Evolutionary conservation across 2,329 filamentous ascomycete species (phyloP).

Genomic region (Calonectria pseudoreteaudii): DNA sequence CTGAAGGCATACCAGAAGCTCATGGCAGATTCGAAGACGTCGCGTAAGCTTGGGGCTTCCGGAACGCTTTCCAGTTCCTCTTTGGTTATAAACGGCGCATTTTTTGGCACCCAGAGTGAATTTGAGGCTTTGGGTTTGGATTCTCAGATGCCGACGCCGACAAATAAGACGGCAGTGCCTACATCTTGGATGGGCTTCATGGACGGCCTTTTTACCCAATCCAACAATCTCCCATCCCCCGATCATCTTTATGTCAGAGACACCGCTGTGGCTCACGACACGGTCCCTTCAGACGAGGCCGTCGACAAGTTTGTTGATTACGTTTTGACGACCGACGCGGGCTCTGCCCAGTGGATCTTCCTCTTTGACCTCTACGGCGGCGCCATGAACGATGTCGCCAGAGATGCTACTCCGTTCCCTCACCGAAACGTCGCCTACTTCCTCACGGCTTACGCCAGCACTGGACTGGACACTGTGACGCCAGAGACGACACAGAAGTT

Average conservation of each 20-base stretch:
- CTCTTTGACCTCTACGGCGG: slow-evolving; percentile 9
- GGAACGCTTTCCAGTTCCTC: background rate
- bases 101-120: background rate
- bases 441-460: background rate
- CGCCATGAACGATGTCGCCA: background rate
- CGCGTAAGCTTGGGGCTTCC: background rate
- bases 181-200: background rate
- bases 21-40: background rate
- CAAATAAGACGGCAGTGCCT: background rate
- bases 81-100: background rate
- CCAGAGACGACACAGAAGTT: background rate
- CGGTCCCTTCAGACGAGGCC: background rate
- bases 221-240: background rate
- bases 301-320: background rate
- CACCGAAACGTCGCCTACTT: slow-evolving; percentile 3
- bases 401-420: background rate
- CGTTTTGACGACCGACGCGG: background rate
- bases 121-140: background rate
- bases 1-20: slow-evolving; percentile 1
- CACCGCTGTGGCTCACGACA: background rate
- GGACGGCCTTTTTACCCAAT: background rate
- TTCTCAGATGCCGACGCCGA: background rate
- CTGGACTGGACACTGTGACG: background rate
- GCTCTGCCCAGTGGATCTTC: background rate
- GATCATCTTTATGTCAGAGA: background rate